A percentile compares a stretch with the other conserved stretches of the same genome.
Conservation (phyloP, 192 early-diverging fungal genomes). For the Geosiphon pyriformis region DNA sequence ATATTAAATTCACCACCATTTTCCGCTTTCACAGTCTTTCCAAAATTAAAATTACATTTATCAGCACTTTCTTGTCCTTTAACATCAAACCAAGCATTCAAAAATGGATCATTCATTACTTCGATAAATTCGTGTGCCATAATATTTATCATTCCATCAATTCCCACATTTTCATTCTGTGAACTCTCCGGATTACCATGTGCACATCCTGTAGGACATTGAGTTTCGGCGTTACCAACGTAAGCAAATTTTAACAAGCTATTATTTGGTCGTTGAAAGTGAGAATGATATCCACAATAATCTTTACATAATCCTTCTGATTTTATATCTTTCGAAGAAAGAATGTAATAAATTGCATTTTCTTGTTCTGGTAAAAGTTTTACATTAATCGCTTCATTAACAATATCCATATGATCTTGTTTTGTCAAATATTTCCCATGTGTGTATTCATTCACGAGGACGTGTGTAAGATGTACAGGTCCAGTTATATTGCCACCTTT, state of each 20-base stretch:
- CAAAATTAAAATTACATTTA: slow-evolving; percentile 30
- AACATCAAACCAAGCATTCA: slow-evolving; percentile 29
- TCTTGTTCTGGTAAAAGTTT: neutral
- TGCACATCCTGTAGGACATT: slow-evolving; percentile 12
- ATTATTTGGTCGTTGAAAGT: neutral
- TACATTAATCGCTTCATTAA: neutral
- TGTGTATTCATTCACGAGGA: neutral
- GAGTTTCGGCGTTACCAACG: slow-evolving; percentile 10
- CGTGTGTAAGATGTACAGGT: neutral
- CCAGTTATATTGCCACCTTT: neutral
- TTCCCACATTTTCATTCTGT: slow-evolving; percentile 28
- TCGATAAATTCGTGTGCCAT: slow-evolving; percentile 34
- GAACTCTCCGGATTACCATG: slow-evolving; percentile 19
- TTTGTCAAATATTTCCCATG: neutral
- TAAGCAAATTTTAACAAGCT: slow-evolving; percentile 14
- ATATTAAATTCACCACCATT: slow-evolving; percentile 31
- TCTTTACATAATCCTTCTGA: neutral
- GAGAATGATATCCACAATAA: neutral
- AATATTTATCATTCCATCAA: slow-evolving; percentile 32
- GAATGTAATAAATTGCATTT: neutral
- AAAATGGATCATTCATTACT: slow-evolving; percentile 30
- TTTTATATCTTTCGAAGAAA: neutral
- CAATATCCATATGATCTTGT: neutral
- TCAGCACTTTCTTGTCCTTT: slow-evolving; percentile 35
- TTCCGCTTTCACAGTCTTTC: slow-evolving; percentile 16